Base-by-base conservation (phyloP, 306 rosid species). In the Cucurbita argyrosperma region DNA sequence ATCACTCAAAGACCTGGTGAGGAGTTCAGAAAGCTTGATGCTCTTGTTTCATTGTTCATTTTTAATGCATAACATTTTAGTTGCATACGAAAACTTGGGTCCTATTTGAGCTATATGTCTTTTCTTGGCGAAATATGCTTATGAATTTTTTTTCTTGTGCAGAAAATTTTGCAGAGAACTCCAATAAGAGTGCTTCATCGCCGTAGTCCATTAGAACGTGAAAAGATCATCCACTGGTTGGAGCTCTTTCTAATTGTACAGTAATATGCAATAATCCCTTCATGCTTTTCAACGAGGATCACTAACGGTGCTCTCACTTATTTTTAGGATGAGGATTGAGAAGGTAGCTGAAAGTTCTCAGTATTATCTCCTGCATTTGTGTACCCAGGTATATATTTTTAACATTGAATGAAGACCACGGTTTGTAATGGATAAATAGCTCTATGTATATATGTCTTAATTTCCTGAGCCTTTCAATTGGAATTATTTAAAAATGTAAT, bases 181-280 rank as follows among this genome's bases (percentile, higher is more conserved):
- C 99, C 99, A 37, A 76, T 94, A 79, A 89, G 97, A 82, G 99
- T 94, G 84, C 90, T 94, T 68, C 97, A 94, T 80, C 95, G 97
- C 42, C 92, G 97, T 53, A 94, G 99, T 84, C 99, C 97, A 71
- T 79, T 89, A 79, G 92, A 91, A 65, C 96, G 96, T 47, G 92
- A 91, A 82, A 94, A 84, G 87, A 88, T 88, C 62, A 91, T 94
- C 77, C 91, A 94, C 80, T 89, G 99, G 99, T 88, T 84, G 60
- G 88, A 45, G 55, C 62, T 18, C 53, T 5, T 79, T 71, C 74
- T 1, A 35, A 46, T 74, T 53, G n/a, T 65, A 14, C 26, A 54
- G 61, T 35, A 42, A 8, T 30, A 30, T 58, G 45, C 54, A 21
- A 49, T 72, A 23, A 57, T 49, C 18, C 18, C 63, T 26, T 54